Evolutionary conservation across 2,329 filamentous ascomycete genomes (phyloP), one percentile per base, ranked within the genome.

Genomic region (Colletotrichum sp.): DNA sequence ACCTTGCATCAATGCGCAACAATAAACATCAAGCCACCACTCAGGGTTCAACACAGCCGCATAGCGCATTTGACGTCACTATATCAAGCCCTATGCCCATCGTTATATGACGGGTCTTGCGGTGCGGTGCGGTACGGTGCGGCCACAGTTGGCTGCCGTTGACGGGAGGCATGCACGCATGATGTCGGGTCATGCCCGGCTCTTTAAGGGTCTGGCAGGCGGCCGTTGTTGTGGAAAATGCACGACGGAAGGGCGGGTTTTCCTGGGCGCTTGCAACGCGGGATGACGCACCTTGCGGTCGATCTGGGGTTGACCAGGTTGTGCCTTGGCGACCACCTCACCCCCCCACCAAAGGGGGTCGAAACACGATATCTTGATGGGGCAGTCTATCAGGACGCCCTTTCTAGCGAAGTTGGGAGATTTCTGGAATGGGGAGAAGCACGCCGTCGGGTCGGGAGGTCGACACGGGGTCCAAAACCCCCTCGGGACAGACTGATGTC

Each of bases 261-360:
- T 34, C 28, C 36, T 64, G 62, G 69, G 69, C 69, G 69, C 61
- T 67, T 62, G 48, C 43, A 38, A 73, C 34, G 56, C 63, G 63
- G 69, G 69, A 75, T 75, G 73, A 75, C 73, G 73, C 69, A 73
- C 48, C 14, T 28, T 21, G 56, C 32, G 73, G 73, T 68, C 73
- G 32, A 56, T 68, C 69, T 59, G 63, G 56, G 73, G 56, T 64
- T 28, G 56, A 48, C 34, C 62, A 28, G 52, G 43, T n/a, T 43
- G 69, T 64, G 52, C n/a, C 68, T 43, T 43, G 38, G 38, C 38
- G 38, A 43, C 32, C 24, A n/a, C 56, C 48, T 48, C 43, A 28
- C 6, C 24, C 36, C 36, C 30, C n/a, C 26, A 67, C 34, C 21
- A 3, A 38, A 18, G 32, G 55, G 43, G 24, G 32, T 59, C 67